Evolutionary conservation across 169 alveolate species (phyloP), one percentile per base, ranked within the genome.

Genomic region (Plasmodium coatneyi): DNA sequence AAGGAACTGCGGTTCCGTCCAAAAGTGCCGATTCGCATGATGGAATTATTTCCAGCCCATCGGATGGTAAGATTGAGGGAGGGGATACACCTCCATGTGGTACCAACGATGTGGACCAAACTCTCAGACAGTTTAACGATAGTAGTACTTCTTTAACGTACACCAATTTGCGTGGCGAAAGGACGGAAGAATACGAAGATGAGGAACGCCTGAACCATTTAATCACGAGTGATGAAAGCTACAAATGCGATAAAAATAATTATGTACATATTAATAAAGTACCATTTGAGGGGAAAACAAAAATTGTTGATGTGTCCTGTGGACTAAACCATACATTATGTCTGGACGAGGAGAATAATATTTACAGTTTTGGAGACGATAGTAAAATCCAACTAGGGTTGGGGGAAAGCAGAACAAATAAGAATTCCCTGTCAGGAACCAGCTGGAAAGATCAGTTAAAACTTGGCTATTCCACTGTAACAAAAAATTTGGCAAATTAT

Each of bases 351-450:
- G 76, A 89, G 60, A 80, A 89, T 52, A 89, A 89, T 79, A 46
- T 89, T 19, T 89, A 89, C 56, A 89, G 94, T 79, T 89, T 89
- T 79, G 94, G 94, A 56, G 94, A 89, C 71, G 94, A 89, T 89
- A 89, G 94, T 39, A 89, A 89, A 80, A 89, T 89, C 3, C 94
- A 89, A 39, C 81, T 89, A 66, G 94, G 94, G 41, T 79, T 89
- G 71, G 94, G 94, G 28, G 94, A 89, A 43, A 89, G 94, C 52
- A 56, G 94, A 79, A 89, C 94, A 66, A 89, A 89, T 79, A 79
- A 89, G 66, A 89, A 89, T 66, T 89, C 94, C n/a, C 72, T 89
- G 43, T 22, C 94, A 25, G 94, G 94, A 79, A 89, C 94, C 28
- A 41, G 43, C 32, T 89, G 94, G 94, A 89, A 89, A 56, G 94